phyloP scores from a whole-genome alignment of 768 basidiomycete species.

The Auriscalpium vulgare region DNA sequence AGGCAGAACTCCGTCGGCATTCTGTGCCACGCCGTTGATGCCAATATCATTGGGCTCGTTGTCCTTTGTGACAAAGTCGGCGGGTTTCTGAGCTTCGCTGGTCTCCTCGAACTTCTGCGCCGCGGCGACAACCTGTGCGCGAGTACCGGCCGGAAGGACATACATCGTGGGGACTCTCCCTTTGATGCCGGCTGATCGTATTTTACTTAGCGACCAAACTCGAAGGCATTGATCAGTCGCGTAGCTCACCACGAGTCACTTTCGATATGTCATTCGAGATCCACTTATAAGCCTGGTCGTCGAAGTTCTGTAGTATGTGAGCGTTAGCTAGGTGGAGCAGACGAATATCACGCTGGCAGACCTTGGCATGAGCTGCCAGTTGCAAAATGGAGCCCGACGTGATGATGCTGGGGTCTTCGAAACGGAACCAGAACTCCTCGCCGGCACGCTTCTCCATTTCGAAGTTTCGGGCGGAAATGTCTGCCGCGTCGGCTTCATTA shows the following conservation, averaged over 20 bases:
- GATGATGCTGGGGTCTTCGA: neutral
- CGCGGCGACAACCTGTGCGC: neutral
- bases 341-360: neutral
- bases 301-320: neutral
- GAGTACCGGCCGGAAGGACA: slow-evolving; percentile 1
- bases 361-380: neutral
- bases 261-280: neutral
- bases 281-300: slow-evolving; percentile 7
- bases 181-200: neutral
- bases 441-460: neutral
- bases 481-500: neutral
- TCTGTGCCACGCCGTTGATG: neutral
- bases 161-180: slow-evolving; percentile 2
- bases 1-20: neutral
- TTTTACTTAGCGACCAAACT: neutral
- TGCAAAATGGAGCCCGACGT: neutral
- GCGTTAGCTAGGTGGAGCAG: neutral
- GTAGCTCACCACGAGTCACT: neutral
- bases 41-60: slow-evolving; percentile 3
- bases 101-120: slow-evolving; percentile 1
- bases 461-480: neutral
- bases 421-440: slow-evolving; percentile 6
- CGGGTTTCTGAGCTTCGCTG: neutral
- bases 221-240: neutral
- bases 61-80: slow-evolving; percentile 4